Evolutionary conservation across 345 rosid species (phyloP), one percentile per base, ranked within the genome.

Genomic region (Angophora floribunda): DNA sequence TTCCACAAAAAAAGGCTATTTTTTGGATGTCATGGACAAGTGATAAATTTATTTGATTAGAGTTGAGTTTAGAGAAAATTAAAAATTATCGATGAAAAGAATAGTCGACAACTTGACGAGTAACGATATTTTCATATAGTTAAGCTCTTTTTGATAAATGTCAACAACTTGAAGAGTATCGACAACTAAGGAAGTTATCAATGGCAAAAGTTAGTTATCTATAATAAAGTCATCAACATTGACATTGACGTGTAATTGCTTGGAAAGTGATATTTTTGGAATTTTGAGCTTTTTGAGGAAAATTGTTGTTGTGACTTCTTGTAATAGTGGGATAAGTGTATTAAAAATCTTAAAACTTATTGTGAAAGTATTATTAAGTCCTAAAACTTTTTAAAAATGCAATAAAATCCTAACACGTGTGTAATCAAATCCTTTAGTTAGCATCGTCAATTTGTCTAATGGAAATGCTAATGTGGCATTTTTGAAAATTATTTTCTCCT

Each of bases 351-450:
- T 55, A 55, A 55, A 55, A 55, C 9, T 55, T 55, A 2, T 55
- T 5, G 9, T 55, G 61, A 55, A 21, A 55, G 2, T 21, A 1
- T 26, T 0, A 55, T 55, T 24, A 1, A 3, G 1, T 19, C 22
- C 22, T 55, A 55, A 21, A 55, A 22, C 2, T 55, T 21, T 55
- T 55, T 4, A 55, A 55, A 55, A 21, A 11, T 55, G 12, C 61
- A 22, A 55, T 3, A 10, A 55, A 55, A 55, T 55, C 12, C 61
- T 55, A 55, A 55, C 12, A 21, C 2, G 7, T 55, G 1, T 55
- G 61, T 19, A 55, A 55, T 55, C 12, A 55, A 55, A 26, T 55
- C 12, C 2, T 1, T 55, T 53, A 19, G 21, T 55, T 55, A 55
- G 21, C 21, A 55, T 26, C 24, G 22, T 19, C 22, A 55, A 55